These are phyloP conservation scores for Diaporthe vexans DNA, from an alignment of 2,329 filamentous ascomycete genomes.

Conservation along the genomic window DNA sequence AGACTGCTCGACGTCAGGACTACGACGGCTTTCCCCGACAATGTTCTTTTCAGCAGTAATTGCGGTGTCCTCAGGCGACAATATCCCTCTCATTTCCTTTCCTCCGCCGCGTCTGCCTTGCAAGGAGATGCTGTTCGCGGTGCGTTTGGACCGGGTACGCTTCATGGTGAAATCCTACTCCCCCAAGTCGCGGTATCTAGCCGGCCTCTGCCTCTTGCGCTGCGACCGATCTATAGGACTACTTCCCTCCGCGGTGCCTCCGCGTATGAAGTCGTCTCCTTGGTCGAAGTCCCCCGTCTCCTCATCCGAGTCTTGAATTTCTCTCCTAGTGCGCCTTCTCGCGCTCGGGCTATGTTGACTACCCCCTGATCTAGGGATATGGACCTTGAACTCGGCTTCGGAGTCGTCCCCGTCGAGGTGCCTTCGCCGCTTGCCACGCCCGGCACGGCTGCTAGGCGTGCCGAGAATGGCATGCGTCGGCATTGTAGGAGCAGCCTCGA, in stretches of 20 bases:
- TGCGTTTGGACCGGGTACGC: conserved; percentile 16
- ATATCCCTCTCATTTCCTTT: too few relatives aligned
- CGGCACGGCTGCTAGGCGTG: conserved; percentile 40
- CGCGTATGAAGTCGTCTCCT: conserved; percentile 30
- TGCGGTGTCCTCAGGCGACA: neutral
- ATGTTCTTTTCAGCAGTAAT: neutral
- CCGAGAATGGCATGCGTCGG: conserved; percentile 38
- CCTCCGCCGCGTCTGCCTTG: neutral
- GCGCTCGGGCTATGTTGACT: conserved; percentile 38
- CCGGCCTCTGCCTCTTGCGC: conserved; percentile 41
- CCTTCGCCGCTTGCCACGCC: conserved; percentile 38
- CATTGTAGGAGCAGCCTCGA: conserved; percentile 33
- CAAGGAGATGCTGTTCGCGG: neutral
- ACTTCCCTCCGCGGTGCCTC: conserved; percentile 37
- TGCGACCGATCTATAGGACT: conserved; percentile 40
- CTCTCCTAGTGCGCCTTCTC: conserved; percentile 32
- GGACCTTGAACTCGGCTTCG: conserved; percentile 30
- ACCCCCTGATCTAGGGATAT: conserved; percentile 35
- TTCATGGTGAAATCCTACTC: conserved; percentile 40
- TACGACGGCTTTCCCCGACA: neutral
- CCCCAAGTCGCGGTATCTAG: conserved; percentile 41
- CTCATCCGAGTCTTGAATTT: conserved; percentile 39
- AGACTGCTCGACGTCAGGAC: neutral
- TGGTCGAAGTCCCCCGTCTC: conserved; percentile 33
- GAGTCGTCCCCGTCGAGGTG: conserved; percentile 33